Conservation (phyloP, 306 rosid species). For the Abrus precatorius region DNA sequence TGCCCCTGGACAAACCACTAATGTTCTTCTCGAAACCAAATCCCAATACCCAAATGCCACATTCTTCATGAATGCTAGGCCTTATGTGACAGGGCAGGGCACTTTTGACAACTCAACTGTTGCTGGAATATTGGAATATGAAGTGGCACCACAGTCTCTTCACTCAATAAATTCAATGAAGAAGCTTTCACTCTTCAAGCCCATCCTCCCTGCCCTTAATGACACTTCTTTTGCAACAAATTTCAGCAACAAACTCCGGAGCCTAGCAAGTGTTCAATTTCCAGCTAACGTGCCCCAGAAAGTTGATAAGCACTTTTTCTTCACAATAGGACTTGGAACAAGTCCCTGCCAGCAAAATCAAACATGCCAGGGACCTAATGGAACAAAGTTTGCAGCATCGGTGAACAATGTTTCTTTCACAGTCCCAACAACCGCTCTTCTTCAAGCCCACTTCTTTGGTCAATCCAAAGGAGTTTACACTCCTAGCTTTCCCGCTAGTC, state of each 20-base stretch:
- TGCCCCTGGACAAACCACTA: conserved; percentile 76
- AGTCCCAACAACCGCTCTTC: conserved; percentile 64
- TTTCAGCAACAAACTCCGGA: conserved; percentile 53
- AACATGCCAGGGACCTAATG: conserved; percentile 77
- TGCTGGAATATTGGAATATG: conserved; percentile 66
- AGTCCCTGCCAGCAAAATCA: conserved; percentile 60
- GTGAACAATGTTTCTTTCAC: conserved; percentile 69
- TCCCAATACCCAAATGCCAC: conserved; percentile 63
- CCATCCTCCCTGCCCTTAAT: conserved; percentile 63
- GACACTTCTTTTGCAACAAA: conserved; percentile 72
- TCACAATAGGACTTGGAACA: conserved; percentile 73
- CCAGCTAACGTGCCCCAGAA: conserved; percentile 75
- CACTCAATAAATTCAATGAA: conserved; percentile 46
- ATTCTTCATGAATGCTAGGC: conserved; percentile 71
- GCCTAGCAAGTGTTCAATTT: conserved; percentile 61
- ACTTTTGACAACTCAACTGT: conserved; percentile 83
- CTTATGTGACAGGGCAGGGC: conserved; percentile 64
- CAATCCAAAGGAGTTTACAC: conserved; percentile 58
- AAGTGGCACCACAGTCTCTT: conserved; percentile 37
- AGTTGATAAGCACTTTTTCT: conserved; percentile 66
- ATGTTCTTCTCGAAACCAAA: conserved; percentile 68
- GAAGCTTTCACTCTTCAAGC: conserved; percentile 58
- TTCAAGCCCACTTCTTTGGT: conserved; percentile 67
- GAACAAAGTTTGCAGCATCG: conserved; percentile 76
- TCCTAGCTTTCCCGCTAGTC: conserved; percentile 54